Percentiles rank a stretch among this genome's conserved stretches.
These are phyloP conservation scores for Diaporthe citriasiana DNA, from an alignment of 2,329 filamentous ascomycete genomes.

Conservation along the genomic window DNA sequence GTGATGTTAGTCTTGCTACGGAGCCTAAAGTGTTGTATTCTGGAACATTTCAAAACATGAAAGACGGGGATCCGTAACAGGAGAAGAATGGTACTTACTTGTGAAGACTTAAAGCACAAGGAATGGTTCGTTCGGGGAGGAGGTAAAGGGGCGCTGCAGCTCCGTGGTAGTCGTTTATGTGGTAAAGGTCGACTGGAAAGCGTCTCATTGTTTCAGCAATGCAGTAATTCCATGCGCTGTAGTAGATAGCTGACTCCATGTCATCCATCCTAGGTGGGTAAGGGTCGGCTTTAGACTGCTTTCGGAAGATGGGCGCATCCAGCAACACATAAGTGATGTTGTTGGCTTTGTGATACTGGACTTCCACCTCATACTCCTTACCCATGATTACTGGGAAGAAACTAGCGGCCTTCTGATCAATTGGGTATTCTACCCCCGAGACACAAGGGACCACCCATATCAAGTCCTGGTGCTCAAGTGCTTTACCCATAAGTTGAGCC, in stretches of 20 bases:
- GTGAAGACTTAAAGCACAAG: slow-evolving; percentile 74
- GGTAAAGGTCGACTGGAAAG: slow-evolving; percentile 61
- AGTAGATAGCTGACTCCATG: slow-evolving; percentile 76
- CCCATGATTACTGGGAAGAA: slow-evolving; percentile 75
- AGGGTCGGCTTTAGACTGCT: slow-evolving; percentile 73
- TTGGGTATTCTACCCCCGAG: slow-evolving; percentile 74
- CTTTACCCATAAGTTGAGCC: slow-evolving; percentile 79
- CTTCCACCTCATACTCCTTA: slow-evolving; percentile 71
- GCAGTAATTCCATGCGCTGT: slow-evolving; percentile 79
- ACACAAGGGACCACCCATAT: slow-evolving; percentile 76
- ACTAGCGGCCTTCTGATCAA: slow-evolving; percentile 69
- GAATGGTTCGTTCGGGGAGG: slow-evolving; percentile 70
- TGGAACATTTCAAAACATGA: too few species aligned
- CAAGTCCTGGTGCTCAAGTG: slow-evolving; percentile 73
- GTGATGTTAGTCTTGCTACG: too few species aligned
- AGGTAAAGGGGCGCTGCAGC: slow-evolving; percentile 72
- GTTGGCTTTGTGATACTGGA: slow-evolving; percentile 73
- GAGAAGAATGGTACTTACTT: slow-evolving; percentile 53
- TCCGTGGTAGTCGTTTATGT: slow-evolving; percentile 55
- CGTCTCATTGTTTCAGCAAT: slow-evolving; percentile 74
- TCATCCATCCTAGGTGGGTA: slow-evolving; percentile 80
- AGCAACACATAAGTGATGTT: slow-evolving; percentile 79
- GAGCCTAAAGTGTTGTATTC: too few species aligned
- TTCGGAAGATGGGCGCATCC: slow-evolving; percentile 76
- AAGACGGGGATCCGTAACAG: too few species aligned